These are phyloP conservation scores for Suillus tomentosus DNA, from an alignment of 768 basidiomycete species.

Conservation along the genomic window DNA sequence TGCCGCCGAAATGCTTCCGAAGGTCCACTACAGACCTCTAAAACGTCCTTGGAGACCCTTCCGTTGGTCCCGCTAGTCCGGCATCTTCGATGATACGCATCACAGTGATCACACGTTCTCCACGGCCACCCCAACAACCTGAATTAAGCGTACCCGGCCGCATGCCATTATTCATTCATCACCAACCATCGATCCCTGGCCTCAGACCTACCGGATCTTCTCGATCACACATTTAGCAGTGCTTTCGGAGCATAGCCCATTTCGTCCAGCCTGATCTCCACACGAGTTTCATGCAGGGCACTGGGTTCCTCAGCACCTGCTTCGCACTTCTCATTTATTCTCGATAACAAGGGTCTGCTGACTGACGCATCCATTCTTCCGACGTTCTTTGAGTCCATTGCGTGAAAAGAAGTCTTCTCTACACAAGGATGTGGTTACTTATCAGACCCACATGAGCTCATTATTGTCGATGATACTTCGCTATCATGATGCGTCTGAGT, in stretches of 20 bases:
- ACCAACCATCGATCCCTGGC: background rate
- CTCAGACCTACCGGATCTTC: background rate
- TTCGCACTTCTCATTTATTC: background rate
- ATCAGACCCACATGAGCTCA: background rate
- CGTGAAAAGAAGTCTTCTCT: background rate
- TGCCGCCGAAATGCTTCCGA: background rate
- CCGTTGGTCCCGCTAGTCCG: background rate
- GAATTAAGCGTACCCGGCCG: background rate
- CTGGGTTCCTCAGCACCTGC: background rate
- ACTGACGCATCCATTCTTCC: slow-evolving; percentile 1
- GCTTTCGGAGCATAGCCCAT: slow-evolving; percentile 6
- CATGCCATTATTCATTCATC: background rate
- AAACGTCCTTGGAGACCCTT: background rate
- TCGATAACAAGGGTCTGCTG: background rate
- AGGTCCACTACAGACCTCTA: background rate
- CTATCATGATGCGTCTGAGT: background rate
- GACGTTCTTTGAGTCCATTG: background rate
- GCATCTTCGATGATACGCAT: background rate
- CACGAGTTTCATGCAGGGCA: slow-evolving; percentile 2
- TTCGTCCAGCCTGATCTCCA: background rate
- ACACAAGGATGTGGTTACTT: background rate
- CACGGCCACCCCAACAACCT: background rate
- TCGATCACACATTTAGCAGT: background rate
- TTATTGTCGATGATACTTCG: background rate
- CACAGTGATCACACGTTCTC: background rate